Evolutionary conservation across 345 rosid genomes (phyloP).

Genomic region (Bruguiera gymnorhiza): DNA sequence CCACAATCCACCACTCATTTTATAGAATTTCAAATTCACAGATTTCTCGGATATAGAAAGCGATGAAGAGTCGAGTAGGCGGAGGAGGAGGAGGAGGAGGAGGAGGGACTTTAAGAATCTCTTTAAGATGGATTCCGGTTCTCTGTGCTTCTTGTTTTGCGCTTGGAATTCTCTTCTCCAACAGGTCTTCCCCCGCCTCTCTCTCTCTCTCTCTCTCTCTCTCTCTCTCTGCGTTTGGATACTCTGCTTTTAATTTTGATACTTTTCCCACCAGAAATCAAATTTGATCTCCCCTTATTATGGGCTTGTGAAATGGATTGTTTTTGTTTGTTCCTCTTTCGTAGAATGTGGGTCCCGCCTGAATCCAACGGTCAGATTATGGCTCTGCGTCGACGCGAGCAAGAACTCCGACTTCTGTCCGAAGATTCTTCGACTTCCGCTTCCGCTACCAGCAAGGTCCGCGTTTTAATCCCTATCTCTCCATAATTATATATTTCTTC

Average conservation of each 20-base stretch:
- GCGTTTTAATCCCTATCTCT: not conserved
- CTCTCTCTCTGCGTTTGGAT: not conserved
- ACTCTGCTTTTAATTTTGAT: not conserved
- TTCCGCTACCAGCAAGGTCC: conserved; percentile 42
- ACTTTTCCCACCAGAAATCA: not conserved
- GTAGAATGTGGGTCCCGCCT: conserved; percentile 54
- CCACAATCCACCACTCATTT: no score
- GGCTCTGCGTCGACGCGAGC: conserved; percentile 50
- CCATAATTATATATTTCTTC: not conserved
- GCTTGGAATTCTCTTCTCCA: conserved; percentile 70
- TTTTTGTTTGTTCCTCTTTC: not conserved
- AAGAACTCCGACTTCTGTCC: conserved; percentile 54
- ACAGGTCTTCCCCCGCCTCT: conserved; percentile 38
- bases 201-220: not conserved
- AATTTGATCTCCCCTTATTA: not conserved
- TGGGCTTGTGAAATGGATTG: not conserved
- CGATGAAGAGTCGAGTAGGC: conserved; percentile 55
- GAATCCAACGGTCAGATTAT: conserved; percentile 54
- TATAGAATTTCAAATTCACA: no score
- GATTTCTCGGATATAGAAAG: conserved; percentile 2
- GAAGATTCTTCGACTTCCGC: conserved; percentile 42
- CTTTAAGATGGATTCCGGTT: conserved; percentile 72
- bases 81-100: not conserved
- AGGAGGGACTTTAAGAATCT: conserved; percentile 35
- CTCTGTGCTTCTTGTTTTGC: conserved; percentile 66